phyloP scores from a whole-genome alignment of 441 rosid species.

The Pelargonium citronellum region DNA sequence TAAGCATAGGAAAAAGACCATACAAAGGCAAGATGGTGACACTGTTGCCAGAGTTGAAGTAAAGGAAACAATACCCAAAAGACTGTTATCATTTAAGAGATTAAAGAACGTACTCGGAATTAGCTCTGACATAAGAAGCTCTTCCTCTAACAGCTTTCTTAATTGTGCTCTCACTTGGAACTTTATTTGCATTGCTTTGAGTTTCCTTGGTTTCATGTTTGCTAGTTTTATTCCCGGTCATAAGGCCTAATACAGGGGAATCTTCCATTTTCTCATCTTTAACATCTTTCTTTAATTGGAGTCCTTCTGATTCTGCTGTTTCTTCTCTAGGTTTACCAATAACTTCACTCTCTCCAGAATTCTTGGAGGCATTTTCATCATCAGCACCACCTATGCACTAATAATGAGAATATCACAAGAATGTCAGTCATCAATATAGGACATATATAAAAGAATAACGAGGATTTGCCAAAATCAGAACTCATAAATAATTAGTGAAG shows the following conservation, averaged over 20 bases:
- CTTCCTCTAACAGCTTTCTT: constrained; percentile 53
- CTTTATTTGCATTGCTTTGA: constrained; percentile 30
- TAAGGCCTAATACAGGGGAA: constrained; percentile 73
- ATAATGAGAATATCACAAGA: constrained; percentile 18
- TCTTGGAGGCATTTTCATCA: constrained; percentile 40
- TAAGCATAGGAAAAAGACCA: constrained; percentile 7
- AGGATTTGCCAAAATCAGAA: not conserved
- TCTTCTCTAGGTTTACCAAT: constrained; percentile 29
- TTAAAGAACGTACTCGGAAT: constrained; percentile 51
- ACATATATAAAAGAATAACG: not conserved
- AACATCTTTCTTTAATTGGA: constrained; percentile 32
- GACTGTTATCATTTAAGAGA: constrained; percentile 16
- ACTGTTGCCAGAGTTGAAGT: not conserved
- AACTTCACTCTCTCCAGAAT: constrained; percentile 35
- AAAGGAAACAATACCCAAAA: constrained; percentile 6
- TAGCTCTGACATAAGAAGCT: constrained; percentile 52
- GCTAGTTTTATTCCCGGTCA: constrained; percentile 35
- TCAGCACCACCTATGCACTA: constrained; percentile 51
- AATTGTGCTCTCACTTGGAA: constrained; percentile 42
- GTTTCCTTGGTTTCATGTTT: constrained; percentile 33
- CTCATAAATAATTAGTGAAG: not conserved
- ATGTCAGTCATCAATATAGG: not conserved
- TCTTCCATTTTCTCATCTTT: constrained; percentile 60
- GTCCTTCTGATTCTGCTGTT: constrained; percentile 35
- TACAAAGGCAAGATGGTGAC: not conserved